Conservation (phyloP, 2,329 filamentous ascomycete genomes). For the Diplodia sapinea region DNA sequence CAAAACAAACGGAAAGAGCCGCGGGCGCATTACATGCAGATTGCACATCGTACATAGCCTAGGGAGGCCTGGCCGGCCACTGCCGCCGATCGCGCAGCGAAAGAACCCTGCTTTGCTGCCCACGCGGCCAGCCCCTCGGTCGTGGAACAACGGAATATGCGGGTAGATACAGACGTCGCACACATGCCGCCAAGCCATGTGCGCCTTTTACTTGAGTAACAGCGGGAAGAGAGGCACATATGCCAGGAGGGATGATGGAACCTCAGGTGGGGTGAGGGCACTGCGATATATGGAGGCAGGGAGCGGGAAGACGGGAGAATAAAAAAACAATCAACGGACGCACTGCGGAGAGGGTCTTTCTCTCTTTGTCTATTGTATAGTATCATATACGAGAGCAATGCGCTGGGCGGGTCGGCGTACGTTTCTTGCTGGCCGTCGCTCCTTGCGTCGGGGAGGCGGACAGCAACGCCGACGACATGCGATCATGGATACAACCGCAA, state of each 20-base stretch:
- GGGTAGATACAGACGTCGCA: background rate
- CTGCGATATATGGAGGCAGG: background rate
- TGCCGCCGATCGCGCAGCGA: background rate
- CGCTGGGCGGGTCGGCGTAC: background rate
- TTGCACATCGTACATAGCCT: background rate
- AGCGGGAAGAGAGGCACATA: background rate
- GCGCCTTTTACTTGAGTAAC: background rate
- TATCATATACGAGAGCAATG: no score
- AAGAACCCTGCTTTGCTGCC: background rate
- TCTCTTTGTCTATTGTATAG: no score
- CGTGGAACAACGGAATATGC: conserved; percentile 7
- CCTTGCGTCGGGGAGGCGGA: background rate
- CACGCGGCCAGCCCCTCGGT: background rate
- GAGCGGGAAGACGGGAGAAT: background rate
- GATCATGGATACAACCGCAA: background rate
- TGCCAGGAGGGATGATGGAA: background rate
- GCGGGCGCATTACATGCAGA: background rate
- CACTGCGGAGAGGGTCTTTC: no score
- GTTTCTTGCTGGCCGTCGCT: background rate
- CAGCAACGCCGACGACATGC: background rate
- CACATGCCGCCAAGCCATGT: background rate
- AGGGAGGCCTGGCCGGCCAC: background rate
- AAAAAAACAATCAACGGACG: no score
- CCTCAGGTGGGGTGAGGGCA: background rate
- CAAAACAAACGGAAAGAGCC: background rate